Evolutionary conservation across 2,329 filamentous ascomycete genomes (phyloP).

Genomic region (Cladosporium sp.): DNA sequence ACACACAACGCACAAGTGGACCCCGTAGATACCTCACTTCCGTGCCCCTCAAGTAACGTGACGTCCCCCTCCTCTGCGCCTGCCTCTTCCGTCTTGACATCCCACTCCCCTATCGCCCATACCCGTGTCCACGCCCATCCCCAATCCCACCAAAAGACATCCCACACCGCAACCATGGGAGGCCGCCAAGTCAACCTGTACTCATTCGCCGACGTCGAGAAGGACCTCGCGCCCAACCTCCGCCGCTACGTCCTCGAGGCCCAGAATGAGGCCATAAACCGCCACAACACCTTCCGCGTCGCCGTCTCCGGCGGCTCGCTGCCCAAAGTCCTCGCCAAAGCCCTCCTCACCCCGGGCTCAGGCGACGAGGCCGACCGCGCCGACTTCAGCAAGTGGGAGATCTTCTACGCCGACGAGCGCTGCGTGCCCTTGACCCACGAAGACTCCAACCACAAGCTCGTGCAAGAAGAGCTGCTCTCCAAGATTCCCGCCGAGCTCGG

Average conservation of each 20-base stretch:
- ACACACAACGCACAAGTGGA: slow-evolving; percentile 1
- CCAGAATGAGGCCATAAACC: slow-evolving; percentile 73
- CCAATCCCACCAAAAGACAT: neutral
- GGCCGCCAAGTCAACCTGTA: slow-evolving; percentile 60
- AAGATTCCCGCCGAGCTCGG: slow-evolving; percentile 70
- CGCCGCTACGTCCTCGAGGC: slow-evolving; percentile 76
- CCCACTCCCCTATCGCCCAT: neutral
- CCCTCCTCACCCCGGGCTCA: slow-evolving; percentile 59
- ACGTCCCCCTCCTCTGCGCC: neutral
- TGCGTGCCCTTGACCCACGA: slow-evolving; percentile 85
- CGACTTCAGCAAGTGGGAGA: slow-evolving; percentile 85
- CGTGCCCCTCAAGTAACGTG: slow-evolving; percentile 8
- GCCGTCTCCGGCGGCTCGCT: slow-evolving; percentile 92
- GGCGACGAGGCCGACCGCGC: slow-evolving; percentile 58
- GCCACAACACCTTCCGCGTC: slow-evolving; percentile 83
- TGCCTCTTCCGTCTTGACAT: slow-evolving; percentile 1
- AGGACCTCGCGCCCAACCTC: slow-evolving; percentile 69
- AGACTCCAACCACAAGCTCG: slow-evolving; percentile 88
- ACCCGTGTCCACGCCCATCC: neutral
- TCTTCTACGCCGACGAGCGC: slow-evolving; percentile 98
- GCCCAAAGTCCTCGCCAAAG: slow-evolving; percentile 79
- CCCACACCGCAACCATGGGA: slow-evolving; percentile 24
- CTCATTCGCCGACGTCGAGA: slow-evolving; percentile 68
- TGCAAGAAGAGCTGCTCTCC: slow-evolving; percentile 83
- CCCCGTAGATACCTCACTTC: neutral